Evolutionary conservation across 176 grass and related monocot species (phyloP), one percentile per base, ranked within the genome.

Genomic region (Musa itinerans): DNA sequence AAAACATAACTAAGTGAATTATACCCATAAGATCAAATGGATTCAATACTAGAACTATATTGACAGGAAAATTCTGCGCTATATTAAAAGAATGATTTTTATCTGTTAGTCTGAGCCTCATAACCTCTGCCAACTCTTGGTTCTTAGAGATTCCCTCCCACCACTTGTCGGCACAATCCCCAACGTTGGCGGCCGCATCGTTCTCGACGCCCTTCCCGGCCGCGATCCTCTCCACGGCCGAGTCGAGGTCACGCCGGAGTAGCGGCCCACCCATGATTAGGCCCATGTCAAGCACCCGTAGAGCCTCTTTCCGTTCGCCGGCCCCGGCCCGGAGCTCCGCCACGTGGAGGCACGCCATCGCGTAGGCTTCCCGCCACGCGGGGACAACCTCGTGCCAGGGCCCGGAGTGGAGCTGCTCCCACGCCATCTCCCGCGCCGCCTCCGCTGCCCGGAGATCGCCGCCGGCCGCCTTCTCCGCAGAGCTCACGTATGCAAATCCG

Each of bases 351-450:
- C 93, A 96, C 27, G 93, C 85, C 83, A 96, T 87, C 63, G 88
- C 88, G 81, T 98, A 91, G 64, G 94, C 94, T 61, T 89, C 88
- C 81, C 82, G 55, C 94, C 94, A 98, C 8, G 88, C 82, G 43
- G 58, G 52, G 4, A 69, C 87, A 72, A 93, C 88, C 77, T 89
- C 90, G 80, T 80, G 56, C 80, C 94, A 80, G 0, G 90, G 94
- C 50, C 86, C 82, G 8, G 86, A 89, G 86, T 98, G 94, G 57
- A 98, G 88, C 77, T 98, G 94, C 84, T 98, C 90, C 94, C 94
- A 93, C 26, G 94, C 94, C 90, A 98, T 98, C 86, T 93, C 94
- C 62, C 88, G 54, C 50, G 90, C 90, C 77, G 82, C 94, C 86
- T 93, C 90, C 63, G 88, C 94, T 34, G 94, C 88, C 50, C 86